Percentiles rank a stretch among this genome's conserved stretches.
Conservation (phyloP, 306 rosid species). For the Prunus mume region DNA sequence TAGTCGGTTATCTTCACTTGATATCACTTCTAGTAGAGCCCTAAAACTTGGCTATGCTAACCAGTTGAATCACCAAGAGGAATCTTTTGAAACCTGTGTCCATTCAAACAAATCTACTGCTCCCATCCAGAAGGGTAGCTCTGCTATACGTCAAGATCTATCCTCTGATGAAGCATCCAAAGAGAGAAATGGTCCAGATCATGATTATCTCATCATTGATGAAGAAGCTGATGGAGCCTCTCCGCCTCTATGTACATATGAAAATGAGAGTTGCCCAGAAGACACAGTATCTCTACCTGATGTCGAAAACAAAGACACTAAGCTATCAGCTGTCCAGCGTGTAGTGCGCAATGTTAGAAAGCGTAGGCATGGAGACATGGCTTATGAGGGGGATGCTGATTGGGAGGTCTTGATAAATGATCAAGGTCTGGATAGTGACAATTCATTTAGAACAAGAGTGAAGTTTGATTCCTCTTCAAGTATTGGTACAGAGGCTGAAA, state of each 20-base stretch:
- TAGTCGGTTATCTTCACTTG: too few relatives aligned
- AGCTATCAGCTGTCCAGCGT: conserved; percentile 51
- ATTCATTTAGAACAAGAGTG: conserved; percentile 45
- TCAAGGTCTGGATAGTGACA: conserved; percentile 45
- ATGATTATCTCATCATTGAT: conserved; percentile 18
- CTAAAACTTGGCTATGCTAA: background rate
- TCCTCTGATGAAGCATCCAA: conserved; percentile 24
- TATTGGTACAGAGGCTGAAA: conserved; percentile 62
- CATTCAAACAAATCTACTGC: conserved; percentile 28
- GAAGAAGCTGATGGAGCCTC: conserved; percentile 43
- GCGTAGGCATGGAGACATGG: conserved; percentile 90
- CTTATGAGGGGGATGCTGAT: conserved; percentile 98
- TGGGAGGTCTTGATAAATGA: conserved; percentile 74
- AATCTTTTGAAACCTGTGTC: conserved; percentile 17
- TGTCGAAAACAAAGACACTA: conserved; percentile 43
- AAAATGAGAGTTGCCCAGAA: conserved; percentile 53
- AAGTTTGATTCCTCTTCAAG: conserved; percentile 54
- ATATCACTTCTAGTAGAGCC: too few relatives aligned
- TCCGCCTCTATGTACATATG: conserved; percentile 47
- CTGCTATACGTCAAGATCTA: conserved; percentile 34
- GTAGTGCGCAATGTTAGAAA: conserved; percentile 54
- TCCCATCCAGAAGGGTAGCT: conserved; percentile 37
- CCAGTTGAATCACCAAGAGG: conserved; percentile 29
- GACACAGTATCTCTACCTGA: conserved; percentile 52
- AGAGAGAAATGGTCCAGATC: conserved; percentile 18